Evolutionary conservation across 164 flowering plant species (phyloP), one percentile per base, ranked within the genome.

Genomic region (Magnolia kwangsiensis): DNA sequence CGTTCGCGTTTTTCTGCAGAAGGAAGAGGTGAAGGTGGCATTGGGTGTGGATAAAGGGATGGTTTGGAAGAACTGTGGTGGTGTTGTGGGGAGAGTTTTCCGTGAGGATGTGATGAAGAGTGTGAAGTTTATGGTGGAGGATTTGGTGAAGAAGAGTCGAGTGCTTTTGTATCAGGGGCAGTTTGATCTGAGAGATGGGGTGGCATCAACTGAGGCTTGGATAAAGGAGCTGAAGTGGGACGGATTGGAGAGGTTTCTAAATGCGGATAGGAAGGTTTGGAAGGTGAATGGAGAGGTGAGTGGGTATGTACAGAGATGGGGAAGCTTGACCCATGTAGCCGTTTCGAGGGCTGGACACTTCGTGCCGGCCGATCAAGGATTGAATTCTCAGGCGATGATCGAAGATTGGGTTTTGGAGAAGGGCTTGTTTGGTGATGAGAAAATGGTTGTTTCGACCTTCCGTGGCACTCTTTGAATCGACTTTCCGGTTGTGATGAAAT

Each of bases 101-200:
- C 85, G 84, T 18, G 90, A 80, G 2, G 95, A 92, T 83, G 89
- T 90, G 81, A 92, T 94, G 98, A 94, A 92, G 88, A 92, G 96
- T 76, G 90, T 80, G 65, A 91, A 84, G 75, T 78, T 75, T 74
- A 88, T 83, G 94, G 95, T 94, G 66, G 82, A 81, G 70, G 80
- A 72, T 51, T 21, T 83, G 74, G 80, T 83, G 80, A 69, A 63
- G 78, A 73, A 81, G 66, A 79, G 76, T 74, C 91, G 87, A 76
- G 88, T 82, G 21, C 51, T 92, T 82, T 81, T 92, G 81, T 83
- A 81, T 78, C 85, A 85, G 21, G 86, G 83, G 67, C 78, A 81
- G 67, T 79, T 79, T 29, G 98, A 92, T 79, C 78, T 92, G 82
- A 82, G 89, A 78, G 94, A 89, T 68, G 90, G 96, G 3, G 89